These are phyloP conservation scores for Prunus campanulata DNA, from an alignment of 306 rosid species.

Conservation along the genomic window DNA sequence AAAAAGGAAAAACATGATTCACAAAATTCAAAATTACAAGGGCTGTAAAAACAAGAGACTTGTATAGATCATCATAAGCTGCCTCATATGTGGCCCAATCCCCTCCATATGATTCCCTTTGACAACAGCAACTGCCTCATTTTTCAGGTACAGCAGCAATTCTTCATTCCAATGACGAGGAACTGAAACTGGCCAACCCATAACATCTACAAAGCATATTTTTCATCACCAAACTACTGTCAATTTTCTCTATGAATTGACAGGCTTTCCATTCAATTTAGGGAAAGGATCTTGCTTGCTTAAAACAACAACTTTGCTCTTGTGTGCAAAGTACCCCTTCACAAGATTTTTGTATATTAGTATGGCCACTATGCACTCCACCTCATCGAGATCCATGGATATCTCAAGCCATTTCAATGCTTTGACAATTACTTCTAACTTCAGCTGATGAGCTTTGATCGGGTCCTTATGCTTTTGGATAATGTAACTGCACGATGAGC, in stretches of 20 bases:
- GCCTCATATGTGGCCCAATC: background rate
- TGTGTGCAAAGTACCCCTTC: slow-evolving; percentile 95
- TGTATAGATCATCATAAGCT: background rate
- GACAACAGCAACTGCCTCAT: background rate
- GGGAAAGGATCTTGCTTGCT: slow-evolving; percentile 99
- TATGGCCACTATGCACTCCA: slow-evolving; percentile 92
- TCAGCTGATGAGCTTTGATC: slow-evolving; percentile 86
- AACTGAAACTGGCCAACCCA: background rate
- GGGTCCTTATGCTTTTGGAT: slow-evolving; percentile 95
- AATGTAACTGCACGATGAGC: slow-evolving; percentile 49
- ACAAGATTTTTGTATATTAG: slow-evolving; percentile 77
- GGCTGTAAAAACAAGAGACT: background rate
- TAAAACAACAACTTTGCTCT: slow-evolving; percentile 90
- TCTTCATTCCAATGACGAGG: background rate
- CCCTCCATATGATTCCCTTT: background rate
- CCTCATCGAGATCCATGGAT: slow-evolving; percentile 95
- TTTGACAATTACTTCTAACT: slow-evolving; percentile 85
- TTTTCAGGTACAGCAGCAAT: background rate
- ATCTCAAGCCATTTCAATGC: slow-evolving; percentile 93
- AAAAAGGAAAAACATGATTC: background rate
- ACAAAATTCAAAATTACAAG: background rate
- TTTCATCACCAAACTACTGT: background rate
- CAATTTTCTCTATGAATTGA: slow-evolving; percentile 45
- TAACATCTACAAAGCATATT: background rate
- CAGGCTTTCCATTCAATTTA: slow-evolving; percentile 78